phyloP scores from a whole-genome alignment of 2,329 filamentous ascomycete genomes.

The Fusarium agapanthi region DNA sequence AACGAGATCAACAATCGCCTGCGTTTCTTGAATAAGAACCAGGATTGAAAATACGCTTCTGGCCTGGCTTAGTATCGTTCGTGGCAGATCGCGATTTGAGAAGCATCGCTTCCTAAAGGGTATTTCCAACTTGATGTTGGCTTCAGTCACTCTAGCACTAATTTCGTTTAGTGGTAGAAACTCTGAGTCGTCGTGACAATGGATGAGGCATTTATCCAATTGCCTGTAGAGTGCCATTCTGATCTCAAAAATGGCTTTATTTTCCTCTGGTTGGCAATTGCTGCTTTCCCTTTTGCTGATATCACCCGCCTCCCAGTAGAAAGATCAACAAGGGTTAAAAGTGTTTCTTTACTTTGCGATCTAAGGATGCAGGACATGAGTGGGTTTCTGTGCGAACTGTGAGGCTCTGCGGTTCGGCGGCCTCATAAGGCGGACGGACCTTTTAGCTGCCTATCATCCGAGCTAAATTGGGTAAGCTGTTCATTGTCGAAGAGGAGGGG shows the following conservation, averaged over 20 bases:
- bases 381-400: not conserved
- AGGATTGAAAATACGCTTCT: conserved; percentile 19
- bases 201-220: not conserved
- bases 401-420: not conserved
- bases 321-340: not conserved
- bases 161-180: not conserved
- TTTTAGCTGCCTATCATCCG: not conserved
- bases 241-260: not conserved
- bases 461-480: not conserved
- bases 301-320: rapidly evolving
- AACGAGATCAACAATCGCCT: not conserved
- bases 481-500: not conserved
- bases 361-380: not conserved
- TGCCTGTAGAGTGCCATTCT: not conserved
- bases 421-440: not conserved
- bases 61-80: not conserved
- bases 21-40: conserved; percentile 10
- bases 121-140: not conserved
- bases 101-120: not conserved
- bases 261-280: not conserved
- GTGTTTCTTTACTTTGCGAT: rapidly evolving
- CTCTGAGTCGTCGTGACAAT: not conserved
- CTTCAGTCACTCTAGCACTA: not conserved
- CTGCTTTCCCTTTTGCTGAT: not conserved
- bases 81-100: not conserved